Base-by-base conservation (phyloP, 129 eudicot species). In the Dittrichia graveolens region DNA sequence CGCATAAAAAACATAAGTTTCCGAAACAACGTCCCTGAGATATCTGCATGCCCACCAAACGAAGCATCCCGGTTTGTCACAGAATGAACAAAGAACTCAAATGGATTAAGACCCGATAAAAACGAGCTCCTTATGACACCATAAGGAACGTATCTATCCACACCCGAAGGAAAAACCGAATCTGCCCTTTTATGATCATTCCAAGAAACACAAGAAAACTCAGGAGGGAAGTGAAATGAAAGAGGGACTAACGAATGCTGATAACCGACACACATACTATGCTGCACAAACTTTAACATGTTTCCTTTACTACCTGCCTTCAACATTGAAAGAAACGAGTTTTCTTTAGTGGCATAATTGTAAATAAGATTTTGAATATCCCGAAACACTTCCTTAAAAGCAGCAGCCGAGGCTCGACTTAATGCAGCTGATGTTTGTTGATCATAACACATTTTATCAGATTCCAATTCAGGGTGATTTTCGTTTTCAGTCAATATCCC, bases 251-350 rank as follows among this genome's bases (percentile, higher is more conserved):
- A 53, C 0, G 98, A 90, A 63, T 88, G 93, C 73, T 94, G 96
- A 74, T 90, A 79, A 4, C 97, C 98, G 1, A 94, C 65, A 55
- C 97, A 94, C 96, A 94, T 82, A 64, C 89, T 80, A 47, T 94
- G 97, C 43, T 94, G 98, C 50, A 86, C 92, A 24, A 90, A 72
- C 60, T 84, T 86, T n/a, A 78, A 52, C 69, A 90, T 59, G 61
- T 81, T 94, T 15, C 98, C 95, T 75, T 90, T 94, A 81, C 98
- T 94, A 40, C 98, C 98, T 2, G 98, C 95, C 19, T 84, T 94
- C 44, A 94, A 52, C 96, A 94, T 94, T 2, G 92, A 79, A 46
- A 87, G 37, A 65, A 94, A 81, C 2, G 98, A 86, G 48, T 94
- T 94, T 3, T 84, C 83, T 48, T 69, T 80, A 62, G 71, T 49